Percentiles rank a stretch among this genome's conserved stretches.
These are phyloP conservation scores for Annulohypoxylon bovei DNA, from an alignment of 495 filamentous ascomycete genomes.

Conservation along the genomic window DNA sequence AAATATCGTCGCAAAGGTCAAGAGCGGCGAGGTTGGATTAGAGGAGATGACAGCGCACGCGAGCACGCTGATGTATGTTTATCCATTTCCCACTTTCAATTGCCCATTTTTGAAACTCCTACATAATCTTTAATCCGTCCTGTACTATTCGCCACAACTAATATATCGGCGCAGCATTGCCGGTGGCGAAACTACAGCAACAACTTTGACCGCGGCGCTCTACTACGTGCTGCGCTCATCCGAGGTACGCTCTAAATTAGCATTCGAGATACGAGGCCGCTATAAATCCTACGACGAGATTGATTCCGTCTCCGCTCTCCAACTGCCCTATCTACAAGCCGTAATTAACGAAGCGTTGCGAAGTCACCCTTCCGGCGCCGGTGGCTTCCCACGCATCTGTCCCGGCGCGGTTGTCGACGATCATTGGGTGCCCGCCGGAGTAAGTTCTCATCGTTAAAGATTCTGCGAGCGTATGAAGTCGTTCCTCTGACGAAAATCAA, in stretches of 20 bases:
- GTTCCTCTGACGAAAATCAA: neutral
- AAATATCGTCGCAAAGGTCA: slow-evolving; percentile 16
- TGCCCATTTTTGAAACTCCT: no score
- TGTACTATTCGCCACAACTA: no score
- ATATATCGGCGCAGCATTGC: slow-evolving; percentile 43
- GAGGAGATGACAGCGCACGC: slow-evolving; percentile 29
- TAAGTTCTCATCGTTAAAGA: slow-evolving; percentile 33
- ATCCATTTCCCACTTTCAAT: neutral
- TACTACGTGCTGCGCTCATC: slow-evolving; percentile 52
- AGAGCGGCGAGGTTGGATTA: slow-evolving; percentile 1
- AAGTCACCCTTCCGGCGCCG: slow-evolving; percentile 43
- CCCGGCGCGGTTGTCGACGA: slow-evolving; percentile 47
- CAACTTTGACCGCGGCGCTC: slow-evolving; percentile 49
- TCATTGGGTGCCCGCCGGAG: slow-evolving; percentile 47
- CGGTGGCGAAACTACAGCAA: slow-evolving; percentile 61
- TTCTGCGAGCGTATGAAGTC: no score
- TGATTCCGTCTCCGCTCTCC: slow-evolving; percentile 27
- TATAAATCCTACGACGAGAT: slow-evolving; percentile 52
- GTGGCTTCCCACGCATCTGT: slow-evolving; percentile 44
- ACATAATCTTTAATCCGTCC: no score
- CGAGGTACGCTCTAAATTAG: slow-evolving; percentile 41
- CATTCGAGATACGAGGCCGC: slow-evolving; percentile 51
- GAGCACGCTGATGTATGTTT: slow-evolving; percentile 11
- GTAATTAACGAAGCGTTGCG: slow-evolving; percentile 59
- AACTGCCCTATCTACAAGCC: slow-evolving; percentile 53